Base-by-base conservation (phyloP, 1,284 basidiomycete species). In the Vanrija sp. region DNA sequence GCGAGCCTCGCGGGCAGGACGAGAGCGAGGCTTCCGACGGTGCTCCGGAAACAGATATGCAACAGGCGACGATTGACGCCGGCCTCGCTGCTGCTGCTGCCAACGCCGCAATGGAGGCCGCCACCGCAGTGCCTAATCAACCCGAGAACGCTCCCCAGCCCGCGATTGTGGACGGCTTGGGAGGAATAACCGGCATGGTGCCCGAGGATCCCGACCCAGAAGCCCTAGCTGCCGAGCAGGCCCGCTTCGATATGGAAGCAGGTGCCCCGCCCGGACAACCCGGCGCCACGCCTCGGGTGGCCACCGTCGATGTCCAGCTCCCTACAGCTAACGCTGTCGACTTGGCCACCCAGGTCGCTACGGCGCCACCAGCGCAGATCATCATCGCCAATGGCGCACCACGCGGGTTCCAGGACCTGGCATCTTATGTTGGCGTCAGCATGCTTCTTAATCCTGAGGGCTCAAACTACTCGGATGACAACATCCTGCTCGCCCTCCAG, bases 401-500 rank as follows among this genome's bases (percentile, higher is more conserved):
- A 7, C 61, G 75, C 47, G 71, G 72, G 0, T 76, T 76, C 64
- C 68, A 72, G 39, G 73, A 76, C 57, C 62, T 76, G 0, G 69
- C 65, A 0, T 68, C 67, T 41, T 74, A 75, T 43, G 71, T 75
- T 16, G 68, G 68, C 6, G 67, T 72, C 22, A 66, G 62, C 20
- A 58, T 66, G 7, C 51, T 72, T 35, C 58, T 72, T 47, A 66
- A 72, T 53, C 67, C 65, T 47, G 68, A 69, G 84, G 66, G 63
- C 83, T 19, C 71, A 48, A 65, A 68, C 25, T 97, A 94, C 75
- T 84, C 91, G 25, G 94, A 98, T 69, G 94, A 98, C 68, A 94
- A 97, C 65, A 92, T 98, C 0, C 78, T 98, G 3, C 82, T 96
- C 16, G 85, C 87, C 22, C 78, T 98, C 15, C 95, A 98, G 75